A percentile compares a stretch with the other conserved stretches of the same genome.
Conservation (phyloP, 1,284 basidiomycete genomes). For the Pisolithus thermaeus region DNA sequence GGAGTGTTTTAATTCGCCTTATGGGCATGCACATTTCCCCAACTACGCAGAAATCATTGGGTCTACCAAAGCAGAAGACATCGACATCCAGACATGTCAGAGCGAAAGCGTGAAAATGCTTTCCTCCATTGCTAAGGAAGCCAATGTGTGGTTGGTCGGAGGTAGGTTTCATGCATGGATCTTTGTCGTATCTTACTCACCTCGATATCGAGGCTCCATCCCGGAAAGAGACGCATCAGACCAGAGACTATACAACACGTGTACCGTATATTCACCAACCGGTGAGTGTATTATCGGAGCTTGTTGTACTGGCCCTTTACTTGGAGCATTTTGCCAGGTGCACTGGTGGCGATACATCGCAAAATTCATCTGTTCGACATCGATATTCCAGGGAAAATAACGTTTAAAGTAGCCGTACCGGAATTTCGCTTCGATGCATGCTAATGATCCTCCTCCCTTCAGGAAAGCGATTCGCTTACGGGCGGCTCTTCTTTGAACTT, state of each 20-base stretch:
- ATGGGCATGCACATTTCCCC: slow-evolving; percentile 83
- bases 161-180: slow-evolving; percentile 44
- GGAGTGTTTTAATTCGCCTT: slow-evolving; percentile 99
- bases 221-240: slow-evolving; percentile 70
- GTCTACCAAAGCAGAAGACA: slow-evolving; percentile 49
- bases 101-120: slow-evolving; percentile 84
- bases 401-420: slow-evolving; percentile 74
- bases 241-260: slow-evolving; percentile 85
- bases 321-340: slow-evolving; percentile 41
- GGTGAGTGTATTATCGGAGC: slow-evolving; percentile 41
- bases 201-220: slow-evolving; percentile 63
- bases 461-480: slow-evolving; percentile 93
- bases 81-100: slow-evolving; percentile 50
- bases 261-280: slow-evolving; percentile 84
- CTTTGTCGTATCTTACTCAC: not conserved
- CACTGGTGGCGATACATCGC: slow-evolving; percentile 83
- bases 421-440: not conserved
- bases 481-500: slow-evolving; percentile 74
- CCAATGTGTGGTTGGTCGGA: slow-evolving; percentile 84
- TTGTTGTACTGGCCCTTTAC: slow-evolving; percentile 3
- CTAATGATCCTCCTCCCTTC: slow-evolving; percentile 5
- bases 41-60: slow-evolving; percentile 80
- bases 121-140: slow-evolving; percentile 75
- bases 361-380: slow-evolving; percentile 99
- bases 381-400: slow-evolving; percentile 95